Evolutionary conservation across 768 basidiomycete species (phyloP), one percentile per base, ranked within the genome.

Genomic region (Hortiboletus campestris): DNA sequence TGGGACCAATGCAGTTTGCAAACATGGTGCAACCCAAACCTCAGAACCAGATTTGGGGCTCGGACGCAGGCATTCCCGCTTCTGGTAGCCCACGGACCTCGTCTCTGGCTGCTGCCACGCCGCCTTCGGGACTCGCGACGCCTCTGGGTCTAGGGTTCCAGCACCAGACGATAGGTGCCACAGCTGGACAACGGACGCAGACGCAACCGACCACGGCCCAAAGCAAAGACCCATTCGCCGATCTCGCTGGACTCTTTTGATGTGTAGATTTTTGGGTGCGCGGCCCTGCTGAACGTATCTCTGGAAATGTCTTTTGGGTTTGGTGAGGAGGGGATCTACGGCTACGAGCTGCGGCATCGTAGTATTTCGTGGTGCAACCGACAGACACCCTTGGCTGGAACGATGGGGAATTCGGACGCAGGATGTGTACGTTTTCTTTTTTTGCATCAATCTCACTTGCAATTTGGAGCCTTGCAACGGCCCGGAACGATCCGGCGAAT

Each of bases 221-320:
- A 62, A 76, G 74, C 53, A 93, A 89, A 67, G 91, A 93, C 70
- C 91, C 91, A 40, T 93, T 93, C 64, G 89, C 89, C 7, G 91
- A 93, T 72, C 76, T 93, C 35, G 89, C 80, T 3, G 86, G 86
- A 19, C 71, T 93, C 51, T 91, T 93, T 68, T 93, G 66, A 67
- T 19, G 25, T 4, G 12, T n/a, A 8, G 40, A 31, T 42, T 25
- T 25, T 12, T 19, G 31, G 42, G 40, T 19, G 13, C 12, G 29
- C 25, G 22, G 32, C 34, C n/a, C 20, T 39, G 32, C 20, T 19
- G 32, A 14, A 47, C 31, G 53, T 49, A 56, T 45, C 16, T 53
- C 29, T 32, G 28, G 41, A 28, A 35, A 14, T 32, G 38, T 49
- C 14, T 19, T 41, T 49, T 39, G 32, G 16, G 41, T 40, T 22